Percentiles rank a stretch among this genome's conserved stretches.
phyloP scores from a whole-genome alignment of 1,284 basidiomycete species.

The Coriolopsis trogii region DNA sequence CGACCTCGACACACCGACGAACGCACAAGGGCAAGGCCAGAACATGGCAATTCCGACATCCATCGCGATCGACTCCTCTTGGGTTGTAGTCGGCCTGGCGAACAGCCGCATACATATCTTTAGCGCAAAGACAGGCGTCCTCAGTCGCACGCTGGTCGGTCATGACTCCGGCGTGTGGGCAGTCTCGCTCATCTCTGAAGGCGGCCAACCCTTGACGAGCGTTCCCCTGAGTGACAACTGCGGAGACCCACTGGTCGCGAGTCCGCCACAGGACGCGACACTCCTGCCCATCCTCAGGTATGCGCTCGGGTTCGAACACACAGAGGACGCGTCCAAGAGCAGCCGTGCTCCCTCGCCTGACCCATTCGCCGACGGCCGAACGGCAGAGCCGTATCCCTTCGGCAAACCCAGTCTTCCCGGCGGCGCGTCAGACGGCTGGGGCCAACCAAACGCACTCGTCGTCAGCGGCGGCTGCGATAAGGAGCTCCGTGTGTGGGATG shows the following conservation, averaged over 20 bases:
- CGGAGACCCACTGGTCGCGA: constrained; percentile 24
- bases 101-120: constrained; percentile 91
- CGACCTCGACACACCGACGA: constrained; percentile 18
- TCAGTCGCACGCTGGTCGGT: constrained; percentile 79
- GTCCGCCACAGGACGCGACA: constrained; percentile 28
- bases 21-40: constrained; percentile 9
- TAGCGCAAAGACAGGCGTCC: constrained; percentile 78
- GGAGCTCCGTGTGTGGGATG: constrained; percentile 90
- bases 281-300: constrained; percentile 35
- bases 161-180: constrained; percentile 95
- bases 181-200: constrained; percentile 67
- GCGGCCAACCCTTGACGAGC: constrained; percentile 23
- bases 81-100: constrained; percentile 90
- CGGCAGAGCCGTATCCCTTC: constrained; percentile 26
- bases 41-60: constrained; percentile 61
- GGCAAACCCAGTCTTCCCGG: constrained; percentile 63
- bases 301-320: constrained; percentile 38
- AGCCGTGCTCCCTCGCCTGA: constrained; percentile 6
- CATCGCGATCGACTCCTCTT: constrained; percentile 82
- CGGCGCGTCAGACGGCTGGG: constrained; percentile 69
- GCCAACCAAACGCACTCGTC: constrained; percentile 68
- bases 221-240: constrained; percentile 16
- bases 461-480: constrained; percentile 96
- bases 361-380: constrained; percentile 16
- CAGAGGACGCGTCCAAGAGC: constrained; percentile 11